Evolutionary conservation across 768 basidiomycete species (phyloP).

Genomic region (Boletus barrowsii): DNA sequence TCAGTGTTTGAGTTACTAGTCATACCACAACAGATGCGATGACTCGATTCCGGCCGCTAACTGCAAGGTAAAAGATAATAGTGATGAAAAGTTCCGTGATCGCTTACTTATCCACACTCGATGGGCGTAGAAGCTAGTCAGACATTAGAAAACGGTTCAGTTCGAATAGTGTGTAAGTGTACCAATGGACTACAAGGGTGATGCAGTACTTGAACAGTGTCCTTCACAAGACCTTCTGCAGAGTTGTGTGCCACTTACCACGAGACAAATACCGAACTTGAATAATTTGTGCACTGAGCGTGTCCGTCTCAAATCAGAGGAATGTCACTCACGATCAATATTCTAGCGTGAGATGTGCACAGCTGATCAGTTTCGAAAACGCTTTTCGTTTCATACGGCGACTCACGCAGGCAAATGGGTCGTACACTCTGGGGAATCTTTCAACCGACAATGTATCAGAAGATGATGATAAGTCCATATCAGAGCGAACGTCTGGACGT

Average conservation of each 20-base stretch:
- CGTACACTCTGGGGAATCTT: background rate
- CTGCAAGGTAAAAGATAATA: slow-evolving; percentile 2
- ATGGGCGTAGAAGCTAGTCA: slow-evolving; percentile 23
- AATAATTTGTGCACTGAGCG: background rate
- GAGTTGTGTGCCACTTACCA: slow-evolving; percentile 3
- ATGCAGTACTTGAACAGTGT: slow-evolving; percentile 12
- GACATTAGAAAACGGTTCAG: background rate
- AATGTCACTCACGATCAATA: background rate
- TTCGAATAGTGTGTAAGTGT: background rate
- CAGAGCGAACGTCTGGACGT: background rate
- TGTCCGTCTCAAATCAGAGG: background rate
- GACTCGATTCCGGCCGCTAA: slow-evolving; percentile 17
- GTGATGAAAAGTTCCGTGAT: background rate
- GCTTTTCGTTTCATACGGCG: background rate
- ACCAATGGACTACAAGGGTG: slow-evolving; percentile 24
- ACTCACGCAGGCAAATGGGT: slow-evolving; percentile 9
- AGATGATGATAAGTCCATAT: background rate
- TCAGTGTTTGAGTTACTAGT: background rate
- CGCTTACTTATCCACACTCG: slow-evolving; percentile 29
- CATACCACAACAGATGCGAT: slow-evolving; percentile 17
- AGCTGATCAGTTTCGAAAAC: background rate
- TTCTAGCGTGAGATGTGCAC: background rate
- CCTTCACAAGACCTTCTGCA: background rate
- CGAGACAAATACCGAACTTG: background rate
- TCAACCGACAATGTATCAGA: slow-evolving; percentile 12